Evolutionary conservation across 1,284 basidiomycete genomes (phyloP).

Genomic region (Trichosporon sp.): DNA sequence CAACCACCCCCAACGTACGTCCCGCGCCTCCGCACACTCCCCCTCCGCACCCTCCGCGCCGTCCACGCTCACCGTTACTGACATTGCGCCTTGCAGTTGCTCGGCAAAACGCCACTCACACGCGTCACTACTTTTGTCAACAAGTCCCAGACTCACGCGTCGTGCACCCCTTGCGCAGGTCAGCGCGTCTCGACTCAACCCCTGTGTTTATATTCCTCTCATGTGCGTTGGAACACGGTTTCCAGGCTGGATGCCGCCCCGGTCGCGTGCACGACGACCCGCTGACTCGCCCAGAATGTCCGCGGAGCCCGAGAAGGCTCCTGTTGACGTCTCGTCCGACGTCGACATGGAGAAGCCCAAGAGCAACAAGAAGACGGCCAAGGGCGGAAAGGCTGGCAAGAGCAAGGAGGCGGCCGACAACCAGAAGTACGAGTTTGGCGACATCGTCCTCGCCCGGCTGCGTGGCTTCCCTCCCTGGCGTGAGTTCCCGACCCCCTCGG

Average conservation of each 20-base stretch:
- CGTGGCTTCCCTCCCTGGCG: conserved; percentile 88
- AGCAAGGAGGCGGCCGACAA: conserved; percentile 21
- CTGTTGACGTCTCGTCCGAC: conserved; percentile 10
- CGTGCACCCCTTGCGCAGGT: background rate
- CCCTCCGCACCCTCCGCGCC: background rate
- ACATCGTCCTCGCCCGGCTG: conserved; percentile 86
- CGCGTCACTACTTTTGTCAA: conserved; percentile 3
- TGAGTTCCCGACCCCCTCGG: conserved; percentile 29
- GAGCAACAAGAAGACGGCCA: conserved; percentile 37
- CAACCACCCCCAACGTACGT: background rate
- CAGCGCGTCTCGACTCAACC: background rate
- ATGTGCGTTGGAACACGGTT: background rate
- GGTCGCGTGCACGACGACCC: background rate
- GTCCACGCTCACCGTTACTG: background rate
- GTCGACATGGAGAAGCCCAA: conserved; percentile 38
- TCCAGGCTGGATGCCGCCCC: background rate
- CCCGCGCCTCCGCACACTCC: background rate
- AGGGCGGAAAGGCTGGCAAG: conserved; percentile 11
- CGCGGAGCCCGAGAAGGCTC: conserved; percentile 19
- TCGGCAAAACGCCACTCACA: background rate
- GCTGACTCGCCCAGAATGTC: conserved; percentile 14
- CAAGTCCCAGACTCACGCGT: background rate
- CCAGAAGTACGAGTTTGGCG: conserved; percentile 58
- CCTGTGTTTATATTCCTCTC: background rate
- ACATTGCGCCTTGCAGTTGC: background rate